Evolutionary conservation across 345 rosid species (phyloP).

Genomic region (Eucalyptus melliodora): DNA sequence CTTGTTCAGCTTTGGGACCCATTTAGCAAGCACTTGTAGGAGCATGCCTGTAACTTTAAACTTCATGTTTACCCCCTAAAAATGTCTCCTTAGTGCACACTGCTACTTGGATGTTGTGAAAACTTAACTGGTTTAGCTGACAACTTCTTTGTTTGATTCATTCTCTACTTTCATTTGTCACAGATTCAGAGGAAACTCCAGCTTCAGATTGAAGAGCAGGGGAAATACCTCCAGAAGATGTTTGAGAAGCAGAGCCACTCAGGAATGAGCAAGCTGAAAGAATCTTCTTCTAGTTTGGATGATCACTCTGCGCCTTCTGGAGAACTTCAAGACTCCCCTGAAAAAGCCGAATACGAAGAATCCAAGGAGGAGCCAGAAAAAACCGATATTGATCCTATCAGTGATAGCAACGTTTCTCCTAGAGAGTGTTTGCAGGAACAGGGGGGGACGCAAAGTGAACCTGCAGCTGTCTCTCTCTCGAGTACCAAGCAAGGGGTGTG

Average conservation of each 20-base stretch:
- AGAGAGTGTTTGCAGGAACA: neutral
- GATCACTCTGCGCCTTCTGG: conserved; percentile 19
- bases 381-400: neutral
- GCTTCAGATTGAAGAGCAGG: conserved; percentile 94
- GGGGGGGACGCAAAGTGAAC: neutral
- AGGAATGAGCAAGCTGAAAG: conserved; percentile 39
- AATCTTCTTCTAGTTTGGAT: conserved; percentile 35
- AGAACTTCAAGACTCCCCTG: conserved; percentile 5
- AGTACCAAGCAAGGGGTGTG: conserved; percentile 2
- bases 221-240: conserved; percentile 90
- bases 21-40: neutral
- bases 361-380: conserved; percentile 3
- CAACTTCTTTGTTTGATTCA: neutral
- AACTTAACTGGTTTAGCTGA: neutral
- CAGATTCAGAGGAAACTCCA: conserved; percentile 93
- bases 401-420: neutral
- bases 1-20: neutral
- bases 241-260: conserved; percentile 82
- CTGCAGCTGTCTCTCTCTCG: conserved; percentile 3
- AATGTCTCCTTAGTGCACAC: neutral
- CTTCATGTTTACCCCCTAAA: neutral
- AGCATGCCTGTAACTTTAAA: neutral
- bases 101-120: neutral
- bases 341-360: conserved; percentile 17
- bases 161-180: neutral